Evolutionary conservation across 768 basidiomycete genomes (phyloP).

Genomic region (Lactifluus subvellereus): DNA sequence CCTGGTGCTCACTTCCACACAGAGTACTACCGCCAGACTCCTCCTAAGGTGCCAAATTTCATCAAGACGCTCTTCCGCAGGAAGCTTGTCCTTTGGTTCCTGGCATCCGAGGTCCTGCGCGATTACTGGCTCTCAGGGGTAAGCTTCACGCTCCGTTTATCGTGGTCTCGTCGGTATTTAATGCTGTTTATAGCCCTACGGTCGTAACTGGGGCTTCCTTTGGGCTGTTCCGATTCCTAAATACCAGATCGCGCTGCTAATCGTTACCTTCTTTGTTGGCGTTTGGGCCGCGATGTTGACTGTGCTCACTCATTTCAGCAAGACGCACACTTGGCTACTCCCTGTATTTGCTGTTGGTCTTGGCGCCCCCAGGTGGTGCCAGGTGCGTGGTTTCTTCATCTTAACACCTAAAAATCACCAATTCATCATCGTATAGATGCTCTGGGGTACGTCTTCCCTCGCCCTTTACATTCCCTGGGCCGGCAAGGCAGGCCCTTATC

Average conservation of each 20-base stretch:
- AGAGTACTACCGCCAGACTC: constrained; percentile 90
- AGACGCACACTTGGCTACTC: constrained; percentile 92
- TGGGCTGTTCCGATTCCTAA: constrained; percentile 81
- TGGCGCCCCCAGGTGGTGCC: constrained; percentile 93
- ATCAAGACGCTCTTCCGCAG: constrained; percentile 81
- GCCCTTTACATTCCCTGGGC: constrained; percentile 95
- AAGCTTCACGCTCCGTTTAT: constrained; percentile 30
- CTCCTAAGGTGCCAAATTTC: constrained; percentile 93
- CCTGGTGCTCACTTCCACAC: constrained; percentile 19
- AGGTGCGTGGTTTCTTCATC: constrained; percentile 39
- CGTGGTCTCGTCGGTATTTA: not conserved
- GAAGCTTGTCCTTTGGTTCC: constrained; percentile 93
- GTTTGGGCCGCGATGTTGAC: constrained; percentile 76
- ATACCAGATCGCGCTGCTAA: constrained; percentile 76
- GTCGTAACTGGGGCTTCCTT: constrained; percentile 92
- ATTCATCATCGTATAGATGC: constrained; percentile 45
- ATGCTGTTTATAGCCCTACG: constrained; percentile 57
- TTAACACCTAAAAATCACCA: not conserved
- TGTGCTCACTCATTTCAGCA: constrained; percentile 79
- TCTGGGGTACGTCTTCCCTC: constrained; percentile 93
- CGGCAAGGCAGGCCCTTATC: constrained; percentile 76
- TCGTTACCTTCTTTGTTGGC: constrained; percentile 78
- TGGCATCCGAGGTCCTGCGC: constrained; percentile 86
- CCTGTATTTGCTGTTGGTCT: constrained; percentile 94
- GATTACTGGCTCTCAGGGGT: constrained; percentile 90